Percentiles rank a stretch among this genome's conserved stretches.
These are phyloP conservation scores for Oryza glaberrima DNA, from an alignment of 176 grass and related monocot genomes.

Conservation along the genomic window DNA sequence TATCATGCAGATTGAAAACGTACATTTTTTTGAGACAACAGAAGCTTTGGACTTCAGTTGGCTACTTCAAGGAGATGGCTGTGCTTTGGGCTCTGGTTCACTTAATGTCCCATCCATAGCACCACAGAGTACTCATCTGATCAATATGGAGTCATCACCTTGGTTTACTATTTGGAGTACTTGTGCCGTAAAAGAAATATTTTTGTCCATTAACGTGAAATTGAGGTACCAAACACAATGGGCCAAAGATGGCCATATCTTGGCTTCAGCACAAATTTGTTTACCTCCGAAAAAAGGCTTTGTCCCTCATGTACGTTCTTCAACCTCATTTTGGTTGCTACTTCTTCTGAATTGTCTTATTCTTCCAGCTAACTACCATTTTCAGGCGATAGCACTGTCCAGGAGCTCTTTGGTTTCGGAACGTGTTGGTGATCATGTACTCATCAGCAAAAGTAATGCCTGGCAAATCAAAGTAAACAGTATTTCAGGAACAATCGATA, in stretches of 20 bases:
- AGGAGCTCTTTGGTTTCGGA: constrained; percentile 49
- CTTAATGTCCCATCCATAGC: constrained; percentile 58
- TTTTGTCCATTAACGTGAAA: constrained; percentile 75
- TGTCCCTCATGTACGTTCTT: constrained; percentile 63
- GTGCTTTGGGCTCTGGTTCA: constrained; percentile 63
- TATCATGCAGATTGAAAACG: constrained; percentile 73
- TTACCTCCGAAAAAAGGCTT: constrained; percentile 61
- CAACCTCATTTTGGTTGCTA: background rate
- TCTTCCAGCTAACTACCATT: constrained; percentile 33
- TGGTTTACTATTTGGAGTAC: constrained; percentile 63
- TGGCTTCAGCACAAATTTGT: constrained; percentile 83
- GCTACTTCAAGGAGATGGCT: constrained; percentile 82
- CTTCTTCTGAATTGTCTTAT: constrained; percentile 37
- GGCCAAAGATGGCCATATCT: constrained; percentile 71
- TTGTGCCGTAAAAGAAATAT: constrained; percentile 60
- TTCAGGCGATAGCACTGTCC: constrained; percentile 66
- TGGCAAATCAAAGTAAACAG: constrained; percentile 92
- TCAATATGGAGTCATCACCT: constrained; percentile 69
- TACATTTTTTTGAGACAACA: constrained; percentile 75
- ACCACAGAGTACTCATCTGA: constrained; percentile 64
- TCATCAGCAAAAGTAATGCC: constrained; percentile 53
- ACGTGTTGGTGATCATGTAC: constrained; percentile 57
- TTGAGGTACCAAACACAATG: constrained; percentile 66
- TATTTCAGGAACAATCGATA: constrained; percentile 79
- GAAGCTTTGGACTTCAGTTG: constrained; percentile 74